Base-by-base conservation (phyloP, 108 stramenopile genomes). In the Fistulifera pelliculosa region DNA sequence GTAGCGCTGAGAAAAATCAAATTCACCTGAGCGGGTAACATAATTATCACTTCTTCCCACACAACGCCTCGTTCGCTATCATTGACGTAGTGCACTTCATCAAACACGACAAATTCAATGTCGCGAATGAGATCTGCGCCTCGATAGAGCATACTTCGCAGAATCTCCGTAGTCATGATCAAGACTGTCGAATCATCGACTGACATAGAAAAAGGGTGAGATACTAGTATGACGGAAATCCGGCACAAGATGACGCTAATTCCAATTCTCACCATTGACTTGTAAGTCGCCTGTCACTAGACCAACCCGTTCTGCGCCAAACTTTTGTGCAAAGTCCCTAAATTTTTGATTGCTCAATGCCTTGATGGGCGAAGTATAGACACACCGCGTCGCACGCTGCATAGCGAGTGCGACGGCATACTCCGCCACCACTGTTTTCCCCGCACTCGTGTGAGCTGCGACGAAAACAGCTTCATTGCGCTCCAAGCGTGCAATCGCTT, bases 1-100 rank as follows among this genome's bases (percentile, higher is more conserved):
- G 98, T 99, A 5, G 98, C 98, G 17, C 91, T 92, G 21, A 99
- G 70, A 69, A 98, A 97, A 24, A 99, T 83, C 51, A 98, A 52
- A 48, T 84, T 88, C 22, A 96, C 91, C 60, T 93, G 78, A 8
- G 80, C 63, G 10, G 95, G 95, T 7, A 99, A 77, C 93, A 96
- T 92, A 50, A 99, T 96, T 62, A 99, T 96, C 27, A 89, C 86
- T 70, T 97, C 96, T 59, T 93, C 95, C 82, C 93, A 94, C 21
- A 96, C 91, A 15, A 92, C 93, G 22, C 94, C 95, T 3, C 95
- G 68, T 70, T 96, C 93, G 2, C 85, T 58, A 58, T 96, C 93
- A 66, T 93, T 89, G 14, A 93, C 79, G 64, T 88, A 89, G 67
- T 87, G 81, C 43, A 85, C 75, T 71, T 97, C 96, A 64, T 97